Base-by-base conservation (phyloP, 2,329 filamentous ascomycete species). In the Penicillium occitanis region DNA sequence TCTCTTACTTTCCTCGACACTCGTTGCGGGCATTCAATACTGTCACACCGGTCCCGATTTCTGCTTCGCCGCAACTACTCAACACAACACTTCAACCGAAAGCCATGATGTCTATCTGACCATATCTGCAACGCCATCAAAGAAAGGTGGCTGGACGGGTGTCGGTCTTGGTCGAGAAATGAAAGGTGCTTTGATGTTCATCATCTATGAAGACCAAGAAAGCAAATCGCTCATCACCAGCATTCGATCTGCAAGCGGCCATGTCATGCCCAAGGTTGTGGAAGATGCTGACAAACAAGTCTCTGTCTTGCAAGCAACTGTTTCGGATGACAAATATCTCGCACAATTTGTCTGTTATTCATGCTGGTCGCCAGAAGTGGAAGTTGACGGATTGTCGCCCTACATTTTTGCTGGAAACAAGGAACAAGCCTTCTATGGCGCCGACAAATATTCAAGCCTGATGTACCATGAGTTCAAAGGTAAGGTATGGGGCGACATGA, bases 331-430 rank as follows among this genome's bases (percentile, higher is more conserved):
- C 66, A 80, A 77, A 62, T 76, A 74, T 74, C 77, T 81, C 30
- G 82, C 84, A 66, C 82, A 81, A 59, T 85, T 80, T 1, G 79
- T 79, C 37, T 88, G 86, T 76, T 76, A 70, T 53, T 81, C 83
- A 70, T 88, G 84, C 69, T 87, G 85, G 85, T 58, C 61, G 30
- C 40, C 65, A n/a, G 73, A 74, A 4, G 73, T 88, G 66, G 81
- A 88, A 68, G 77, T 85, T n/a, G 76, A 73, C 10, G 81, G 79
- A 48, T 76, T 75, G 8, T 73, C 77, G 13, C 77, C 78, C 48
- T 85, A 83, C 73, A 83, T 87, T 61, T 89, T 82, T 70, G 87
- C 85, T n/a, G 76, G 83, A 28, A 87, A 86, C 0, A 83, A 83
- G 5, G 70, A 73, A n/a, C 81, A 81, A 51, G 70, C 73, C 14